Conservation (phyloP, 192 early-diverging fungal species). For the Coemansia asiatica region DNA sequence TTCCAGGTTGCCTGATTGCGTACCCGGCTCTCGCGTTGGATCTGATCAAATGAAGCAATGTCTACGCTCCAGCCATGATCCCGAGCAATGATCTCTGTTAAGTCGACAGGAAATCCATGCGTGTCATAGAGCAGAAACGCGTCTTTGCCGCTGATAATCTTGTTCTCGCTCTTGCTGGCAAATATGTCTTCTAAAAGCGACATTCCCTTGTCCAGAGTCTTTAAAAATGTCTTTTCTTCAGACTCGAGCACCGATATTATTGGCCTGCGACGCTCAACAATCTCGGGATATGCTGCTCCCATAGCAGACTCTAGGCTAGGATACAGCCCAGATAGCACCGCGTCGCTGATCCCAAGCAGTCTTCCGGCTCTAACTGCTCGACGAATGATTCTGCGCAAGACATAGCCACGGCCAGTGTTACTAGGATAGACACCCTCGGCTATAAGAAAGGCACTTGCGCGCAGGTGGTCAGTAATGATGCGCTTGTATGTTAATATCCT, state of each 20-base stretch:
- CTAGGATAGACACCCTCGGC: slow-evolving; percentile 92
- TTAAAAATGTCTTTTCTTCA: slow-evolving; percentile 88
- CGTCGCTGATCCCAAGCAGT: slow-evolving; percentile 79
- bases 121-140: slow-evolving; percentile 97
- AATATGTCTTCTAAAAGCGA: slow-evolving; percentile 83
- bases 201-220: slow-evolving; percentile 91
- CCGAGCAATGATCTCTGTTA: slow-evolving; percentile 95
- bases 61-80: slow-evolving; percentile 85
- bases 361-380: slow-evolving; percentile 88
- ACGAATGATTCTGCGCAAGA: slow-evolving; percentile 91
- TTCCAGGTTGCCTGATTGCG: slow-evolving; percentile 60
- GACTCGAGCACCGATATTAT: slow-evolving; percentile 88
- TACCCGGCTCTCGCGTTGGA: slow-evolving; percentile 78
- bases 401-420: slow-evolving; percentile 99
- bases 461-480: slow-evolving; percentile 96
- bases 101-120: slow-evolving; percentile 96
- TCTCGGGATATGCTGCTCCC: slow-evolving; percentile 90
- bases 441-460: slow-evolving; percentile 92
- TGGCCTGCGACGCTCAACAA: slow-evolving; percentile 66
- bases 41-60: slow-evolving; percentile 72
- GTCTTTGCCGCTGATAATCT: slow-evolving; percentile 72
- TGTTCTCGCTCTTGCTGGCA: slow-evolving; percentile 26
- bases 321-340: slow-evolving; percentile 87
- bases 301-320: slow-evolving; percentile 87
- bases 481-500: slow-evolving; percentile 89